Base-by-base conservation (phyloP, 306 rosid species). In the Trifolium fragiferum region DNA sequence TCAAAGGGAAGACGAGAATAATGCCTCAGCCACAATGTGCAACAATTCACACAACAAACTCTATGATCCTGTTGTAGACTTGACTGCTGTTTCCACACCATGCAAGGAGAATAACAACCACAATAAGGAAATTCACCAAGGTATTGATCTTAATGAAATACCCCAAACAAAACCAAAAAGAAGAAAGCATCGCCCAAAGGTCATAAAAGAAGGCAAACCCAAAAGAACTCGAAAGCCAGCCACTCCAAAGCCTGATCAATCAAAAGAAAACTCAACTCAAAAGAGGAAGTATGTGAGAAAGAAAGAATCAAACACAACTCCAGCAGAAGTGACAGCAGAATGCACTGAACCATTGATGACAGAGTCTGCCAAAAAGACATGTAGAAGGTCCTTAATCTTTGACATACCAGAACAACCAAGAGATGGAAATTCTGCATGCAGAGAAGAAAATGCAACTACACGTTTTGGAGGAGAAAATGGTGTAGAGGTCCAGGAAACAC, bases 121-220 rank as follows among this genome's bases (percentile, higher is more conserved):
- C 51, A 72, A 72, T 46, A 73, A 84, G 79, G 89, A 80, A 68
- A 77, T 76, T 66, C 63, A 58, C 71, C 68, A 71, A 8, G 75
- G 1, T 41, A 73, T 88, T 55, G 85, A 85, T 77, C 79, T 86
- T 44, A 90, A 86, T 64, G 73, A 76, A 74, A 83, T 80, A 16
- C 87, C 91, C 14, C 82, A 69, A 66, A 67, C 43, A 49, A 95
- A 81, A 86, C 83, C 81, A 66, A 89, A 69, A 64, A 85, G 92
- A 54, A 90, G 67, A 80, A 95, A 87, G 82, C 97, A 95, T 80
- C 84, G 99, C 66, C 96, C 99, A 44, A 95, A 90, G 90, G 99
- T 95, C 81, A 60, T 95, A 70, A 80, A 0, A 21, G 99, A 95
- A 86, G 85, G 80, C 66, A 86, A 90, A 74, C 87, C 88, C 13